These are phyloP conservation scores for Heritiera littoralis DNA, from an alignment of 345 rosid species.

Conservation along the genomic window DNA sequence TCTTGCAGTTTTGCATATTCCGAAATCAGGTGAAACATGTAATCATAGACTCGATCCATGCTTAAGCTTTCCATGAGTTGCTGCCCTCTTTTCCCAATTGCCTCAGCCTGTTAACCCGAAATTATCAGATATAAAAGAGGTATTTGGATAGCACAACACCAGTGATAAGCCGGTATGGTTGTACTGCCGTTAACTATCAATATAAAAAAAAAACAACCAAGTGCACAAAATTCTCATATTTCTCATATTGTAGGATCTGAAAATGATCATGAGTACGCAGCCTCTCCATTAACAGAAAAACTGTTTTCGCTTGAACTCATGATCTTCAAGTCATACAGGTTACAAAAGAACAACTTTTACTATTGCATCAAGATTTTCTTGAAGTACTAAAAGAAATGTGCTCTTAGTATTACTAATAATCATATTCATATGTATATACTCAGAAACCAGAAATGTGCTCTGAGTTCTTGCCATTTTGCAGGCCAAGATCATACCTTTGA, in stretches of 20 bases:
- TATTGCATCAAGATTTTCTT: too few species aligned
- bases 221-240: too few species aligned
- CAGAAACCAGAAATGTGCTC: neutral
- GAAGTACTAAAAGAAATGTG: neutral
- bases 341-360: too few species aligned
- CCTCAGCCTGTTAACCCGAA: slow-evolving; percentile 55
- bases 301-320: too few species aligned
- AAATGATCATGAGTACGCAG: too few species aligned
- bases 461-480: neutral
- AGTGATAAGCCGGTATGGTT: too few species aligned
- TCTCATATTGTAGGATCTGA: too few species aligned
- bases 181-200: too few species aligned
- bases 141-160: too few species aligned
- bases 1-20: slow-evolving; percentile 79
- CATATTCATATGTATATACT: neutral
- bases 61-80: slow-evolving; percentile 64
- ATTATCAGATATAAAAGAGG: neutral
- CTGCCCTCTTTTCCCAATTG: slow-evolving; percentile 77
- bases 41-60: slow-evolving; percentile 76
- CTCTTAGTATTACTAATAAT: neutral
- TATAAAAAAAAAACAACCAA: too few species aligned
- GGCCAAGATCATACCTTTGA: slow-evolving; percentile 43
- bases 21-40: slow-evolving; percentile 77
- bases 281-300: too few species aligned
- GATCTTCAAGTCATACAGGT: too few species aligned